A percentile compares a stretch with the other conserved stretches of the same genome.
Conservation (phyloP, 2,329 filamentous ascomycete genomes). For the Pleurostoma richardsiae region DNA sequence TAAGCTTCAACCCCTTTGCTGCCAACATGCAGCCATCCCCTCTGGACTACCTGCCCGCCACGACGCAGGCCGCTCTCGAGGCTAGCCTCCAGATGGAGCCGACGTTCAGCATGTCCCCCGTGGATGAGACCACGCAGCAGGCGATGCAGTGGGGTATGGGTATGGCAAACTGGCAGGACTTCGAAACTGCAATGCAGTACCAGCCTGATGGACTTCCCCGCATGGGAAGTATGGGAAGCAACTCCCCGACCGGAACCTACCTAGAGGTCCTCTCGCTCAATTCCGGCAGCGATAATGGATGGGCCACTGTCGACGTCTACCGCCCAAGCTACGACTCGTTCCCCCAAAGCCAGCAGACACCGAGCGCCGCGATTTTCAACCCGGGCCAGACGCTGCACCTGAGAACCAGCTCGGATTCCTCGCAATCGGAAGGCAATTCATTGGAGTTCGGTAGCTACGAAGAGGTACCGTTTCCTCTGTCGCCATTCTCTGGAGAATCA, state of each 20-base stretch:
- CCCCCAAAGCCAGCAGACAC: slow-evolving; percentile 46
- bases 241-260: slow-evolving; percentile 74
- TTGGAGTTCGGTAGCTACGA: slow-evolving; percentile 75
- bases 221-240: slow-evolving; percentile 44
- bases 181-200: slow-evolving; percentile 57
- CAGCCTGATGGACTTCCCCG: slow-evolving; percentile 35
- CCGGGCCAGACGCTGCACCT: slow-evolving; percentile 86
- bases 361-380: slow-evolving; percentile 75
- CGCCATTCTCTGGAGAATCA: slow-evolving; percentile 78
- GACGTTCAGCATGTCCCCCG: slow-evolving; percentile 55
- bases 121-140: slow-evolving; percentile 35
- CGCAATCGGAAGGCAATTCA: slow-evolving; percentile 63
- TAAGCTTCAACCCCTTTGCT: slow-evolving; percentile 49
- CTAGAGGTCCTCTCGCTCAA: slow-evolving; percentile 80
- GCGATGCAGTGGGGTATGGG: slow-evolving; percentile 57
- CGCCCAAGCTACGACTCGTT: slow-evolving; percentile 67
- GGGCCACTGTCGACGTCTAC: slow-evolving; percentile 74
- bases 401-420: slow-evolving; percentile 81
- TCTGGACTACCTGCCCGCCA: slow-evolving; percentile 56
- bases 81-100: slow-evolving; percentile 55
- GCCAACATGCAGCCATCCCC: slow-evolving; percentile 48
- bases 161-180: slow-evolving; percentile 75
- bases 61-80: slow-evolving; percentile 60
- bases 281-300: slow-evolving; percentile 80
- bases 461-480: slow-evolving; percentile 69